Evolutionary conservation across 179 eudicot genomes (phyloP), one percentile per base, ranked within the genome.

Genomic region (Vitellaria paradoxa): DNA sequence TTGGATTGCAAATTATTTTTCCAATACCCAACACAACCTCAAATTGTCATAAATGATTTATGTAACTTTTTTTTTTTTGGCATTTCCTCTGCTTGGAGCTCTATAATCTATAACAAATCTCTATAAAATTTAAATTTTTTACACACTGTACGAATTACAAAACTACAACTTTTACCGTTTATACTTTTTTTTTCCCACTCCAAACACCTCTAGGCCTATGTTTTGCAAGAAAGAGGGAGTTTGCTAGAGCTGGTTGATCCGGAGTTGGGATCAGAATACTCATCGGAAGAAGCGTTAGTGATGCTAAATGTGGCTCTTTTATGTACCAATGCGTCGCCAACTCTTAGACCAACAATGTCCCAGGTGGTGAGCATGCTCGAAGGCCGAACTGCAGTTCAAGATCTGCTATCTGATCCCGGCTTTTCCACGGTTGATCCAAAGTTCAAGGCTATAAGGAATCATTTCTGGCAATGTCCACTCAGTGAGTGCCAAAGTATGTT

Each of bases 361-460:
- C 87, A 85, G 72, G 90, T 77, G 18, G 81, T 87, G 74, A 87
- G 87, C 85, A 87, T 87, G 90, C 88, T 87, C 11, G 87, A 87
- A 72, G 90, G 90, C 61, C 85, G 77, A 73, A 88, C 85, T 20
- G 80, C 73, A 0, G 81, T 86, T 76, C 91, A 83, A 60, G 88
- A 84, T 53, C 61, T 85, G 15, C 84, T 88, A 10, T 86, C 88
- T 10, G 89, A 86, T 65, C 85, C 84, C 0, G 83, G 89, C 21
- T 82, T 72, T 65, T 82, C 89, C 17, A 71, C 79, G n/a, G 68
- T 50, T 10, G 68, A 80, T 53, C 57, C 91, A 3, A 86, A 80
- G 70, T 78, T 75, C 55, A 86, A 71, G 75, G 79, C 86, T 77
- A 75, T 81, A 63, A 83, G 91, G 65, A 86, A 79, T 42, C 89